Conservation (phyloP, 495 filamentous ascomycete species). For the Penicillium manginii region DNA sequence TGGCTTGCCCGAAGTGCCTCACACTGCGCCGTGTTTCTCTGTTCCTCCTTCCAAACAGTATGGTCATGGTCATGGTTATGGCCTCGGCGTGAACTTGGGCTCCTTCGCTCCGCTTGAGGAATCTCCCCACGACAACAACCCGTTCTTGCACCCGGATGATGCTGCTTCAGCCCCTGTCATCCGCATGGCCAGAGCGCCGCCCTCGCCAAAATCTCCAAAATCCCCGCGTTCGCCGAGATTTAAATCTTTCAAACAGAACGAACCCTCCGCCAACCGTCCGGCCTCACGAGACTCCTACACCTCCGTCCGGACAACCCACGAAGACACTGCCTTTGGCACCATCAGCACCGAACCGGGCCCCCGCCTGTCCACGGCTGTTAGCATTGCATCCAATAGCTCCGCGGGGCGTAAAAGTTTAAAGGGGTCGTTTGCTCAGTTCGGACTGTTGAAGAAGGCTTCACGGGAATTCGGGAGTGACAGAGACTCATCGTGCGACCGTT, state of each 20-base stretch:
- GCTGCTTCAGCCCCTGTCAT: conserved; percentile 82
- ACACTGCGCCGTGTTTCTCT: conserved; percentile 37
- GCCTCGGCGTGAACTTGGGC: conserved; percentile 75
- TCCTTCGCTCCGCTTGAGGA: conserved; percentile 50
- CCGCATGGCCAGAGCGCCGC: conserved; percentile 82
- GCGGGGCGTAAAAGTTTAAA: conserved; percentile 42
- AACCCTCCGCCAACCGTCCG: conserved; percentile 32
- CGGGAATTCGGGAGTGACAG: conserved; percentile 43
- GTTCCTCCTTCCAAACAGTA: conserved; percentile 37
- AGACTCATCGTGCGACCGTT: conserved; percentile 36
- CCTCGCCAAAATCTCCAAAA: conserved; percentile 63
- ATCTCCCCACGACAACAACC: conserved; percentile 32
- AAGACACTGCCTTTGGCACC: conserved; percentile 46
- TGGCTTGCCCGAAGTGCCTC: conserved; percentile 47
- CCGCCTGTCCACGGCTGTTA: conserved; percentile 41
- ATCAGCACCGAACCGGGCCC: conserved; percentile 47
- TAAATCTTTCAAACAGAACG: conserved; percentile 45
- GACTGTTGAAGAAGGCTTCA: conserved; percentile 41
- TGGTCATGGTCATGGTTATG: conserved; percentile 16
- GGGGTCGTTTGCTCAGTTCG: conserved; percentile 33
- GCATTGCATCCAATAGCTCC: conserved; percentile 47
- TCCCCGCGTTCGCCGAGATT: conserved; percentile 40
- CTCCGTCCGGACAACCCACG: conserved; percentile 38
- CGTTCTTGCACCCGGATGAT: conserved; percentile 67
- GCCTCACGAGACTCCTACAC: conserved; percentile 45